A percentile compares a stretch with the other conserved stretches of the same genome.
Evolutionary conservation across 768 basidiomycete genomes (phyloP).

Genomic region (Pilatotrama ljubarskyi): DNA sequence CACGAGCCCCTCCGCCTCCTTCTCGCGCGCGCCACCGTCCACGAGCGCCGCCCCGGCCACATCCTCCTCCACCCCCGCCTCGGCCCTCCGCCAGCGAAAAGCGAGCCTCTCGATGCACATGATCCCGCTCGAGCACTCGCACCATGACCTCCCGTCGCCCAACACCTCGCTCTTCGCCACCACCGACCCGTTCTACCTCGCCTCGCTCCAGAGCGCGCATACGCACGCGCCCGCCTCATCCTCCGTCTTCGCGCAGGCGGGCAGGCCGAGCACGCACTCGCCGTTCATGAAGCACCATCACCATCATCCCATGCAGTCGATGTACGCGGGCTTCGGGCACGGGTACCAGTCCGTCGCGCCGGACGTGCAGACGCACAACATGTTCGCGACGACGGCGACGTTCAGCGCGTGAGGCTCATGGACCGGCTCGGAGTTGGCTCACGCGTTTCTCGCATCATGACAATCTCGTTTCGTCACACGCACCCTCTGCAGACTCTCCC

Average conservation of each 20-base stretch:
- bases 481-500: conserved; percentile 1
- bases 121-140: conserved; percentile 17
- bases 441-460: not conserved
- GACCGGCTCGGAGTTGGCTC: not conserved
- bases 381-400: conserved; percentile 15
- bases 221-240: conserved; percentile 25
- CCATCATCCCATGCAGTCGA: conserved; percentile 14
- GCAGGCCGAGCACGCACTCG: conserved; percentile 39
- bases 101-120: conserved; percentile 20
- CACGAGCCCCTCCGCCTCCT: conserved; percentile 14
- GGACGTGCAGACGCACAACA: conserved; percentile 19
- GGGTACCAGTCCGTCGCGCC: conserved; percentile 17
- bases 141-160: conserved; percentile 29
- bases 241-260: conserved; percentile 40
- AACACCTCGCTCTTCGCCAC: conserved; percentile 41
- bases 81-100: conserved; percentile 19
- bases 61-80: conserved; percentile 21
- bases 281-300: conserved; percentile 35
- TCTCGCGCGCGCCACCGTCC: conserved; percentile 21
- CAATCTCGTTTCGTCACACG: not conserved
- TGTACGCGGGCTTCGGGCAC: conserved; percentile 11
- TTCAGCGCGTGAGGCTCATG: conserved; percentile 17
- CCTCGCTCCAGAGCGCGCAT: conserved; percentile 39
- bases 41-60: conserved; percentile 16
- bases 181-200: conserved; percentile 52